Base-by-base conservation (phyloP, 768 basidiomycete species). In the Hypholoma fasciculare region DNA sequence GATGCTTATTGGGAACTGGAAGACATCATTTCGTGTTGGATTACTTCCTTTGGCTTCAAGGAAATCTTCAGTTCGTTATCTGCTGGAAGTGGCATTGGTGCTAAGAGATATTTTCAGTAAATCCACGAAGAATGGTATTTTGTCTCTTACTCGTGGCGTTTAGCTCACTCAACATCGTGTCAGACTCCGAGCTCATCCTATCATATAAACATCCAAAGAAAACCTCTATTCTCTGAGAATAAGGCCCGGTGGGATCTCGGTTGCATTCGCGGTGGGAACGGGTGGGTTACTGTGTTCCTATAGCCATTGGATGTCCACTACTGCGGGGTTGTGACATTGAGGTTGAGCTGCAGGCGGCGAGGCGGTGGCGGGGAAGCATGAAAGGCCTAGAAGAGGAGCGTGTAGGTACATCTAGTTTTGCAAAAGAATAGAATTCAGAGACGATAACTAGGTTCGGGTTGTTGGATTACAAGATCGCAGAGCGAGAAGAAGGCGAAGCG, bases 321-420 rank as follows among this genome's bases (percentile, higher is more conserved):
- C 42, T 20, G 42, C 43, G 27, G 7, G 14, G 27, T 55, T 26
- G n/a, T 26, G 56, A 52, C 34, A 17, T 38, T 55, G 49, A 26
- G 36, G 39, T 42, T 38, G 42, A 30, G 27, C 27, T 30, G 27
- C 27, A 30, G 13, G 46, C 9, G 7, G 46, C 23, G 54, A 59
- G 58, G 60, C 5, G 54, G 64, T 2, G 61, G 52, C 37, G 63
- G 58, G 20, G 53, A 49, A 39, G 71, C 61, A 81, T 80, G 44
- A 82, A 84, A 13, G 85, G 86, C 49, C 80, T 80, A 60, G 84
- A 85, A 38, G 73, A 71, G 40, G 81, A 81, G 62, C 81, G 61
- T 17, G 62, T 48, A 36, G 60, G 57, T 19, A 49, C 50, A 34
- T 58, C 61, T n/a, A 50, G 49, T 60, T 61, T 63, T n/a, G 55